Conservation (phyloP, 306 rosid genomes). For the Parietaria judaica region DNA sequence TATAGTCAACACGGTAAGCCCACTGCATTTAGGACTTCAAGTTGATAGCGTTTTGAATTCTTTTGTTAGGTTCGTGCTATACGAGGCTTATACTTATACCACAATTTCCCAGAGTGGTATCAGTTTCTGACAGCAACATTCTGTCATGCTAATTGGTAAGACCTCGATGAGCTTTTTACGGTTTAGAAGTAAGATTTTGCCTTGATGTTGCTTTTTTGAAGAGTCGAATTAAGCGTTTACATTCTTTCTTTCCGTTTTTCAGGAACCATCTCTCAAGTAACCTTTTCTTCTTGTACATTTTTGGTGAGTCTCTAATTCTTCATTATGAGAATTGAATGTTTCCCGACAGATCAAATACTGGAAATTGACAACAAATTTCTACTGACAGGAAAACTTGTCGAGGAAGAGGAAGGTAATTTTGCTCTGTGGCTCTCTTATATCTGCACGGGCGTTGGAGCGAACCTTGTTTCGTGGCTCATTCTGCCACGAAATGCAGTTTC, state of each 20-base stretch:
- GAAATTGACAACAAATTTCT: constrained; percentile 10
- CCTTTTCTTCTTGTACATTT: constrained; percentile 90
- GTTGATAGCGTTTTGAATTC: constrained; percentile 1
- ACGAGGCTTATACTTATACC: constrained; percentile 61
- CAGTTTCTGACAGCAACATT: constrained; percentile 91
- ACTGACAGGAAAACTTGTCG: constrained; percentile 80
- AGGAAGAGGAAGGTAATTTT: constrained; percentile 95
- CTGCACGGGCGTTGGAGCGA: constrained; percentile 88
- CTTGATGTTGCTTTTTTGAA: no score
- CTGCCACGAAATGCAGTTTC: constrained; percentile 87
- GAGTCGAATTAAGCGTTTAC: constrained; percentile 12
- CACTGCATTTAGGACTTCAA: constrained; percentile 1
- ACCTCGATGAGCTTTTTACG: constrained; percentile 3
- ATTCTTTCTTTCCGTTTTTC: constrained; percentile 26
- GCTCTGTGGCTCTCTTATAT: constrained; percentile 89
- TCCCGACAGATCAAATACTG: not conserved
- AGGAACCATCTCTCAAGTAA: constrained; percentile 99
- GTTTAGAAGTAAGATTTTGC: not conserved
- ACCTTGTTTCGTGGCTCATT: constrained; percentile 87
- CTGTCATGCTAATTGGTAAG: constrained; percentile 97
- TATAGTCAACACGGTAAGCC: no score
- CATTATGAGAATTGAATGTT: constrained; percentile 7
- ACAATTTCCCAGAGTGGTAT: constrained; percentile 75
- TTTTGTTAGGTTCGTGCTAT: constrained; percentile 47
- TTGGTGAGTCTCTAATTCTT: constrained; percentile 55